Conservation (phyloP, 1,139 yeast genomes). For the Saccharomycopsis hybrid region DNA sequence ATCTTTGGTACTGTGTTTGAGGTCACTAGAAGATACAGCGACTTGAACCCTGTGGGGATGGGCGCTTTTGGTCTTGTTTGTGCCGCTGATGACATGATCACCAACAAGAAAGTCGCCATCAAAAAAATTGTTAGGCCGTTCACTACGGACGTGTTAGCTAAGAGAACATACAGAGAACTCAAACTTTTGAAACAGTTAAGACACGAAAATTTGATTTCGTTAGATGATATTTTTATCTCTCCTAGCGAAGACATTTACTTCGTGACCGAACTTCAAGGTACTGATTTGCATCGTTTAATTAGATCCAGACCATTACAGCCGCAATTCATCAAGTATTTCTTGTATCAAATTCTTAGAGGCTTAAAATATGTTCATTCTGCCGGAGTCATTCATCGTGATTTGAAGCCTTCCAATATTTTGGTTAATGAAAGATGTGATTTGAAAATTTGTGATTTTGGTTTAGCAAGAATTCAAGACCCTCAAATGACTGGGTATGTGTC, state of each 20-base stretch:
- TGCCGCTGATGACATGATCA: constrained; percentile 87
- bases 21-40: constrained; percentile 84
- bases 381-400: constrained; percentile 92
- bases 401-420: constrained; percentile 87
- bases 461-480: constrained; percentile 95
- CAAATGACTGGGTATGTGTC: constrained; percentile 99
- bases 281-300: constrained; percentile 85
- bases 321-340: constrained; percentile 92
- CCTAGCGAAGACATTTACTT: constrained; percentile 96
- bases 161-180: constrained; percentile 92
- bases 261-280: constrained; percentile 94
- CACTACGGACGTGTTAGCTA: constrained; percentile 88
- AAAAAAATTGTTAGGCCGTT: constrained; percentile 98
- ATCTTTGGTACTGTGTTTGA: constrained; percentile 85
- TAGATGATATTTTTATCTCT: constrained; percentile 89
- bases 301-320: constrained; percentile 92
- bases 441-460: constrained; percentile 94
- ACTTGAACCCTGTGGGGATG: constrained; percentile 97
- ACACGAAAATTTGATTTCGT: constrained; percentile 89
- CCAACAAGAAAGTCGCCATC: constrained; percentile 87
- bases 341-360: constrained; percentile 90
- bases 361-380: constrained; percentile 95
- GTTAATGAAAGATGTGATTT: constrained; percentile 94
- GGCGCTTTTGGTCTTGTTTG: constrained; percentile 98
- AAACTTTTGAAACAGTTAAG: constrained; percentile 87